Percentiles rank a stretch among this genome's conserved stretches.
phyloP scores from a whole-genome alignment of 305 asterid genomes.

The Withania somnifera region DNA sequence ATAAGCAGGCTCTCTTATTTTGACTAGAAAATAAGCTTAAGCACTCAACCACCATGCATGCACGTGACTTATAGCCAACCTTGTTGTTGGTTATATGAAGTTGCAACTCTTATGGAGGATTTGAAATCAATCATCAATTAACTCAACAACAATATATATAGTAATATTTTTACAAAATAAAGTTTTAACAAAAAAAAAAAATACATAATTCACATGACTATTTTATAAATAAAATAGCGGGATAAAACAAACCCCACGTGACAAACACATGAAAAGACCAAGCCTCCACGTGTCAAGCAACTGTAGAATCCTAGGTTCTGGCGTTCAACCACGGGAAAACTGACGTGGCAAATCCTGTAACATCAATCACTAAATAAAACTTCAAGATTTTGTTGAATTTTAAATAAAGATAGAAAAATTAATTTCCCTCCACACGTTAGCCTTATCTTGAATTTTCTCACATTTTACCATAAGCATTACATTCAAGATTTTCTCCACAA shows the following conservation, averaged over 20 bases:
- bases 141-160: too few relatives aligned
- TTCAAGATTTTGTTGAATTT: not conserved
- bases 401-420: slow-evolving; percentile 7
- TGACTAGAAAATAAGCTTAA: not conserved
- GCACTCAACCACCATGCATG: not conserved
- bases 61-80: not conserved
- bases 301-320: not conserved
- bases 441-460: slow-evolving; percentile 47
- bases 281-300: not conserved
- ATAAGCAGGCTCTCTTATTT: not conserved
- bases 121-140: too few relatives aligned
- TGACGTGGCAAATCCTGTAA: slow-evolving; percentile 10
- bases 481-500: slow-evolving; percentile 14
- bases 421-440: slow-evolving; percentile 63
- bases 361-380: not conserved
- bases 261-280: not conserved
- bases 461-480: slow-evolving; percentile 16
- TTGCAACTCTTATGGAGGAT: too few relatives aligned
- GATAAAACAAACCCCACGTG: not conserved
- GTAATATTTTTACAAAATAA: too few relatives aligned
- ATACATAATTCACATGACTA: too few relatives aligned
- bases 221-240: too few relatives aligned
- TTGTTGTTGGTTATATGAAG: not conserved
- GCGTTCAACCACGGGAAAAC: not conserved
- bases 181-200: too few relatives aligned